Percentiles rank a stretch among this genome's conserved stretches.
These are phyloP conservation scores for Leccinum sublutescens DNA, from an alignment of 768 basidiomycete species.

Conservation along the genomic window DNA sequence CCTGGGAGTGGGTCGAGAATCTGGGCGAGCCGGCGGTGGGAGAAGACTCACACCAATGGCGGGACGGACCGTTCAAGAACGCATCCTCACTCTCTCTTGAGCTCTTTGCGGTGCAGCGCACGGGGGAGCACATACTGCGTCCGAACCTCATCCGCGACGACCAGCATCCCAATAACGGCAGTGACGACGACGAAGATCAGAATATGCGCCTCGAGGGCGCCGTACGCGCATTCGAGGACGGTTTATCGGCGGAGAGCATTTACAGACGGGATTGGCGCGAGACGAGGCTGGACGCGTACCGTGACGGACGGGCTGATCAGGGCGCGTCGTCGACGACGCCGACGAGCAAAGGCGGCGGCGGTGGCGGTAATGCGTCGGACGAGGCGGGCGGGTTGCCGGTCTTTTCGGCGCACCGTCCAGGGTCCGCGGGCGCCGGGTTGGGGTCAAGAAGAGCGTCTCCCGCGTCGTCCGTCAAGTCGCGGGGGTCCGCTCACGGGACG, in stretches of 20 bases:
- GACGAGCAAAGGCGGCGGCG: slow-evolving; percentile 6
- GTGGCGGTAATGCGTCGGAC: not conserved
- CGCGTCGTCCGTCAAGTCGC: slow-evolving; percentile 49
- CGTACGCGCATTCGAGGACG: too few relatives aligned
- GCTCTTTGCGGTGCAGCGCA: slow-evolving; percentile 61
- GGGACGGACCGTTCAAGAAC: slow-evolving; percentile 56
- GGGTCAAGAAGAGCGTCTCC: slow-evolving; percentile 44
- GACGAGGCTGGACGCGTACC: too few relatives aligned
- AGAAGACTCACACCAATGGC: slow-evolving; percentile 41
- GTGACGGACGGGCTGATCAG: slow-evolving; percentile 1
- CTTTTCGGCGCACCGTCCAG: slow-evolving; percentile 19
- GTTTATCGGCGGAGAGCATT: too few relatives aligned
- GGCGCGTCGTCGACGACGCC: not conserved
- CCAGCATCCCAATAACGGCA: not conserved
- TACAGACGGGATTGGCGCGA: too few relatives aligned
- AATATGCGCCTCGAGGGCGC: slow-evolving; percentile 29
- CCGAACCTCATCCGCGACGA: not conserved
- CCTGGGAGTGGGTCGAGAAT: slow-evolving; percentile 88
- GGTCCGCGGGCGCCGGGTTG: slow-evolving; percentile 11
- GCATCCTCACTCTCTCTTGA: slow-evolving; percentile 71
- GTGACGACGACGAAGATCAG: slow-evolving; percentile 21
- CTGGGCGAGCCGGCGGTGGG: slow-evolving; percentile 48
- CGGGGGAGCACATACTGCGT: slow-evolving; percentile 51
- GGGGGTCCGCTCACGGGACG: slow-evolving; percentile 29
- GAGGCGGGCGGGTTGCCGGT: slow-evolving; percentile 25